Base-by-base conservation (phyloP, 345 rosid genomes). In the Brassica juncea region DNA sequence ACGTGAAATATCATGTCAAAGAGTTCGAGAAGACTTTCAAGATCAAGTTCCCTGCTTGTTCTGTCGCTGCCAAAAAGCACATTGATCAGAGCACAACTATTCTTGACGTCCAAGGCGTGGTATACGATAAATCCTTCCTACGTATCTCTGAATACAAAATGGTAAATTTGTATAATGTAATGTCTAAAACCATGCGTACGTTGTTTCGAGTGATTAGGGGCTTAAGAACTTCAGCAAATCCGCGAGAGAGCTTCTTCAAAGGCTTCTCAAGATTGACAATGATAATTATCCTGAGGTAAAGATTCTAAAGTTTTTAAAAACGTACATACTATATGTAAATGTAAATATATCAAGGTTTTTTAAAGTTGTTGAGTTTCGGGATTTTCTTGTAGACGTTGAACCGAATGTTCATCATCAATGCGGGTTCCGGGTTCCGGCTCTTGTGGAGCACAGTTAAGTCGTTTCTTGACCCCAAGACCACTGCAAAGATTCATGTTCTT, bases 21-120 rank as follows among this genome's bases (percentile, higher is more conserved):
- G 99, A 94, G 85, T 96, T 96, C 77, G 98, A 96, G 89, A 96
- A 87, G 84, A 85, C 94, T 77, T 90, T 96, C 80, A 76, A 83
- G 4, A 60, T 92, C 82, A 96, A 96, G 90, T 96, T 96, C 77
- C 98, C 97, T 64, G 90, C 99, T 70, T 96, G 99, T 73, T 87
- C 97, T 9, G 86, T 93, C 63, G 97, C 98, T 58, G 94, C 98
- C 35, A 93, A 91, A 81, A 93, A 93, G 82, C 98, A 93, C 82
- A 96, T 96, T 69, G 98, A 96, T 82, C 92, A 97, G 70, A 96
- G 89, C 87, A 93, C 97, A 64, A 92, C 97, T 57, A 93, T 96
- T 85, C 91, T 96, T 77, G 99, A 96, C 82, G 99, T 96, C 71
- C 99, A 96, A 62, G 98, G 97, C 68, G 98, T 96, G 91, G 99